Percentiles rank a stretch among this genome's conserved stretches.
Conservation (phyloP, 148 eudicot species). For the Polygonum aviculare region DNA sequence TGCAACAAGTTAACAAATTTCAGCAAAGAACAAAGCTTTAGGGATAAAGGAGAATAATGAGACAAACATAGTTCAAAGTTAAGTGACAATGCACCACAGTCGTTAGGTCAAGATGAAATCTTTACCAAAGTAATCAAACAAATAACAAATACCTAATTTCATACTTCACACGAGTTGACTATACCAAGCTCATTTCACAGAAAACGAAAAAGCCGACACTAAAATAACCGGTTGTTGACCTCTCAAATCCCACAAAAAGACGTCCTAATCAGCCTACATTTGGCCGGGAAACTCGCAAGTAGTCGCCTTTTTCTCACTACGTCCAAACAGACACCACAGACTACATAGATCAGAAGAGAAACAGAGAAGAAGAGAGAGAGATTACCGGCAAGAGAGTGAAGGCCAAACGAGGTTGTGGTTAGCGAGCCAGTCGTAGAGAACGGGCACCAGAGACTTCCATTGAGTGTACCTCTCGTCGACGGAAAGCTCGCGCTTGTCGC, state of each 20-base stretch:
- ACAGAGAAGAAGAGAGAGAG: neutral
- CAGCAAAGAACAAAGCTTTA: neutral
- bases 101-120: neutral
- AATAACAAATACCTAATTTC: neutral
- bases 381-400: conserved; percentile 84
- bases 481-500: conserved; percentile 17
- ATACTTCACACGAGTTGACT: neutral
- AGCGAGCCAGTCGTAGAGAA: conserved; percentile 89
- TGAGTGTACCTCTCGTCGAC: conserved; percentile 76
- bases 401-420: conserved; percentile 96
- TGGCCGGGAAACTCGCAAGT: neutral
- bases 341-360: neutral
- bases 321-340: neutral
- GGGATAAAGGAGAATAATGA: neutral
- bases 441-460: conserved; percentile 80
- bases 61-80: neutral
- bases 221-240: neutral
- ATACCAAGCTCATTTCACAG: neutral
- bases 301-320: neutral
- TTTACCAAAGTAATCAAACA: neutral
- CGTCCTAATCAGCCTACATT: neutral
- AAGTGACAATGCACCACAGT: neutral
- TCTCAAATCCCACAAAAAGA: neutral
- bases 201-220: neutral
- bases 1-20: neutral